A percentile compares a stretch with the other conserved stretches of the same genome.
Evolutionary conservation across 257 asterid genomes (phyloP).

Genomic region (Handroanthus guayacan): DNA sequence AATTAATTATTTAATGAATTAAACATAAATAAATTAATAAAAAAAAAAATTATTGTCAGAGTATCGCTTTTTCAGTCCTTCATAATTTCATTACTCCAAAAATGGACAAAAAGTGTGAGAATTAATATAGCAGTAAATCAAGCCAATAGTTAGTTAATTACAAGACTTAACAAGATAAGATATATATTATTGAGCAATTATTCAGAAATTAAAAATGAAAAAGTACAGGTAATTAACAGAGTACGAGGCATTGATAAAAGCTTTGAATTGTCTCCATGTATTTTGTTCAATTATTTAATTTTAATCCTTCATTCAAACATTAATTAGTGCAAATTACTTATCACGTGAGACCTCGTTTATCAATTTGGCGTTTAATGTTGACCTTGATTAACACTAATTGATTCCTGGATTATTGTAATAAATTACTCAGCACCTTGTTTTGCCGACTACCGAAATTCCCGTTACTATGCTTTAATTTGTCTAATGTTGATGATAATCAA

Average conservation of each 20-base stretch:
- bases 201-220: background rate
- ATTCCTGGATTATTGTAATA: background rate
- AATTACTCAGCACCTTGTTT: background rate
- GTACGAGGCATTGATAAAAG: conserved; percentile 19
- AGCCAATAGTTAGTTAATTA: background rate
- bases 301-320: conserved; percentile 10
- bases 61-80: background rate
- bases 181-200: background rate
- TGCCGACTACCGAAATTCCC: conserved; percentile 25
- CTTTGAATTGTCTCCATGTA: conserved; percentile 32
- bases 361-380: conserved; percentile 34
- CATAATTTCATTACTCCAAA: background rate
- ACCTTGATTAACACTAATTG: conserved; percentile 36
- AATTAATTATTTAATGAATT: background rate
- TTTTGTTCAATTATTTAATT: background rate
- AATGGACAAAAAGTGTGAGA: too few relatives aligned
- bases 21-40: background rate
- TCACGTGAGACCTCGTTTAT: conserved; percentile 40
- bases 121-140: background rate
- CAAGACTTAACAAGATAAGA: background rate
- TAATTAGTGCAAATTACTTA: conserved; percentile 9
- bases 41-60: background rate
- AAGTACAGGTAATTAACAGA: conserved; percentile 12
- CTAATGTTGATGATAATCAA: background rate
- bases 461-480: background rate